Percentiles rank a stretch among this genome's conserved stretches.
phyloP scores from a whole-genome alignment of 495 filamentous ascomycete genomes.

The Cercophora scortea region DNA sequence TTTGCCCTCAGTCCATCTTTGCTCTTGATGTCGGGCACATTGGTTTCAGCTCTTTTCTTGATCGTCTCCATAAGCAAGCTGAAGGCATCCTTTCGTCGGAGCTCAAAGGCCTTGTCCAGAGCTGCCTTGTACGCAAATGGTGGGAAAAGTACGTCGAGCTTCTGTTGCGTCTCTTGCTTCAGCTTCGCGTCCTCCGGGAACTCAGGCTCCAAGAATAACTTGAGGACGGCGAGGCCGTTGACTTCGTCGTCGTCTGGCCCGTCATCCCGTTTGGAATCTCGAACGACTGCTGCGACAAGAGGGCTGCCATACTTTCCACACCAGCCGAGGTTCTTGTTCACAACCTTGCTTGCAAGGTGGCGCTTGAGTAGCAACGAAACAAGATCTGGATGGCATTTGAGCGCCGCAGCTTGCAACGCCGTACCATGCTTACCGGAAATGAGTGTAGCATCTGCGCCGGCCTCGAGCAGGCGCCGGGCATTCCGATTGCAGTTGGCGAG shows the following conservation, averaged over 20 bases:
- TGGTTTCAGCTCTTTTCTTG: not conserved
- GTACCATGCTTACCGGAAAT: conserved; percentile 6
- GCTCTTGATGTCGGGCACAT: no score
- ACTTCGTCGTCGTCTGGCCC: conserved; percentile 1
- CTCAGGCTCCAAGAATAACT: no score
- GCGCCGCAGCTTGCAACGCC: conserved; percentile 4
- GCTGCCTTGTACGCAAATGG: conserved; percentile 2
- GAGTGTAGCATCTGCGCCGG: conserved; percentile 2
- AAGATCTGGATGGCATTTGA: conserved; percentile 1
- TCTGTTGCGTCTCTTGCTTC: not conserved
- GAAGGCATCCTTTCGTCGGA: conserved; percentile 4
- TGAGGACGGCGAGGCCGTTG: no score
- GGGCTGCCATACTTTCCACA: not conserved
- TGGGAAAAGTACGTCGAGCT: conserved; percentile 1
- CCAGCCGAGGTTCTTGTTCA: not conserved
- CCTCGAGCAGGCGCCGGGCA: not conserved
- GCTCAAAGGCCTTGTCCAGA: conserved; percentile 2
- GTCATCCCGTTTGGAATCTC: not conserved
- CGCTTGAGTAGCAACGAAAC: conserved; percentile 1
- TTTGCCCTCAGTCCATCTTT: no score
- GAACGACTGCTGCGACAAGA: conserved; percentile 2
- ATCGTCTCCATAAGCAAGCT: conserved; percentile 2
- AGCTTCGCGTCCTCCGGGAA: no score
- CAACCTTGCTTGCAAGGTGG: not conserved
- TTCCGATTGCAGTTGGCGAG: conserved; percentile 7